These are phyloP conservation scores for Myxozyma vanderwaltii DNA, from an alignment of 805 yeast genomes.

Conservation along the genomic window DNA sequence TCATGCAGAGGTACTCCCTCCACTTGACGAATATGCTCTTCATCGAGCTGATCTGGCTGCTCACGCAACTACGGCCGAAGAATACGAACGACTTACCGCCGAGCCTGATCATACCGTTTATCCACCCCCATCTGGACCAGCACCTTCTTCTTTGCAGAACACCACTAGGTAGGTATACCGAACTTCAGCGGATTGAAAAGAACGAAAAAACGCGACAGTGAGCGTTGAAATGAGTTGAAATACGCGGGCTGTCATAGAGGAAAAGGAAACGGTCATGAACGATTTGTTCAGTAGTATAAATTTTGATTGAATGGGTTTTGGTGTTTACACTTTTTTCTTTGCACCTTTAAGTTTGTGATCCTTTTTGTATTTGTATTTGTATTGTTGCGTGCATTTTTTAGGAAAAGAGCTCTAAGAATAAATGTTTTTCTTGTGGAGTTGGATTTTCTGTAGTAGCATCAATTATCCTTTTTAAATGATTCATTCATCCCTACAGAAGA, in stretches of 20 bases:
- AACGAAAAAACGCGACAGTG: too few species aligned
- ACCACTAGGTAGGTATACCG: neutral
- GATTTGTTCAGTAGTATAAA: neutral
- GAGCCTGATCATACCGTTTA: neutral
- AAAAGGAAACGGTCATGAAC: too few species aligned
- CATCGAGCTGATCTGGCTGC: neutral
- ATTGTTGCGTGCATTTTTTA: neutral
- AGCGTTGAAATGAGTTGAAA: too few species aligned
- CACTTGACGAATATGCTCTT: neutral
- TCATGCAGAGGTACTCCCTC: neutral
- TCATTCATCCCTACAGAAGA: neutral
- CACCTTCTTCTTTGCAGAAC: neutral
- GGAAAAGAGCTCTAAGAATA: neutral
- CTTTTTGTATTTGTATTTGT: neutral
- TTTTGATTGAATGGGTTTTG: neutral
- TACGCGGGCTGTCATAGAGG: too few species aligned
- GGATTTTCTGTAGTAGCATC: too few species aligned
- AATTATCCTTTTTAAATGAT: too few species aligned
- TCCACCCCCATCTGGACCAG: constrained; percentile 2
- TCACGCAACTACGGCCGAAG: constrained; percentile 4
- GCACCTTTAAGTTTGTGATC: neutral
- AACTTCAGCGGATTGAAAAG: neutral
- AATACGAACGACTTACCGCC: constrained; percentile 1
- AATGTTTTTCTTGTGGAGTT: too few species aligned
- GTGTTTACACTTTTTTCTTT: neutral